phyloP scores from a whole-genome alignment of 352 stramenopile species.

The Phytophthora colocasiae region DNA sequence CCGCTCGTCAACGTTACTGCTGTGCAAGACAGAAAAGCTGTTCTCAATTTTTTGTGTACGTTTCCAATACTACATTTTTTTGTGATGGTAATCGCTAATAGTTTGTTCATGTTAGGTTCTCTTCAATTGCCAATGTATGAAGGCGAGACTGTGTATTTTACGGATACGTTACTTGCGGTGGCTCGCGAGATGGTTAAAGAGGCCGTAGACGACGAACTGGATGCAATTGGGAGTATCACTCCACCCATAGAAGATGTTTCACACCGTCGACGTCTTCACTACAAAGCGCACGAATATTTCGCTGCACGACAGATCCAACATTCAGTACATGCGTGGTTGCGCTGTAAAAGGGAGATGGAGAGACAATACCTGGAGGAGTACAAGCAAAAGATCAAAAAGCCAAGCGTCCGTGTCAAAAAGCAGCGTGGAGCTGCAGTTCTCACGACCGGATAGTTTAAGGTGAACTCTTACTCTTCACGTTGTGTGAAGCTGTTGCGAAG shows the following conservation, averaged over 20 bases:
- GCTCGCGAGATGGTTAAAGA: conserved; percentile 79
- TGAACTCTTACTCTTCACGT: conserved; percentile 20
- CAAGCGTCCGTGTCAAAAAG: conserved; percentile 65
- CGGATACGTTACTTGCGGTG: conserved; percentile 84
- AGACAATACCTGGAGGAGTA: conserved; percentile 75
- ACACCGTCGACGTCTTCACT: conserved; percentile 48
- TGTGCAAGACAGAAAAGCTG: conserved; percentile 38
- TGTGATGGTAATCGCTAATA: neutral
- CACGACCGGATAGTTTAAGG: conserved; percentile 55
- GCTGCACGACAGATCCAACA: conserved; percentile 63
- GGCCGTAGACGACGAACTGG: conserved; percentile 39
- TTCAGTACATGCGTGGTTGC: conserved; percentile 55
- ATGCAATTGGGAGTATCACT: conserved; percentile 36
- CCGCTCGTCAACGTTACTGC: conserved; percentile 69
- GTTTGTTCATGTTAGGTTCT: conserved; percentile 34
- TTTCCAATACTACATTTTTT: conserved; percentile 12
- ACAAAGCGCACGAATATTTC: conserved; percentile 73
- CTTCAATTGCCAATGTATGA: conserved; percentile 84
- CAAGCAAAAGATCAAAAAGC: conserved; percentile 83
- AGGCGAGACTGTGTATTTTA: conserved; percentile 82
- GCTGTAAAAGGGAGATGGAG: conserved; percentile 65
- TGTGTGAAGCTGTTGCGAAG: conserved; percentile 67
- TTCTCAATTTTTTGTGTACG: conserved; percentile 60
- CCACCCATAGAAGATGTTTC: conserved; percentile 18
- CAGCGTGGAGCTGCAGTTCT: conserved; percentile 65